phyloP scores from a whole-genome alignment of 176 grass and related monocot genomes.

The Urochloa ruziziensis region DNA sequence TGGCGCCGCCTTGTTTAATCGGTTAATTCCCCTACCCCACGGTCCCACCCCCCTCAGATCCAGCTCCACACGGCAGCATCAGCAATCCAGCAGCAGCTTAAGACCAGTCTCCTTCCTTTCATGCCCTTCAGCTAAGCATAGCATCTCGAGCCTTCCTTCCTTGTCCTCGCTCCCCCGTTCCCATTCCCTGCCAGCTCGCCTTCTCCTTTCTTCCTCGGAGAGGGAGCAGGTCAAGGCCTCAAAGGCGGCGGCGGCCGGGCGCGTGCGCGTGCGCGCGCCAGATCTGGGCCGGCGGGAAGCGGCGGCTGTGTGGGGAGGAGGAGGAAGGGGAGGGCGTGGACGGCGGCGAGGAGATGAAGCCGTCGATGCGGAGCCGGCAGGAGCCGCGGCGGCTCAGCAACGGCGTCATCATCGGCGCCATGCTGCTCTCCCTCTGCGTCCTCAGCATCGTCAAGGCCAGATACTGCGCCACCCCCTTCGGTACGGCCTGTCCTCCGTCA shows the following conservation, averaged over 20 bases:
- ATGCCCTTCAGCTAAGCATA: neutral
- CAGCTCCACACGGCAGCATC: conserved; percentile 10
- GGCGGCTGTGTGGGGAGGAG: neutral
- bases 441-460: conserved; percentile 73
- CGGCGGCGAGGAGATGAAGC: conserved; percentile 45
- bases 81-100: neutral
- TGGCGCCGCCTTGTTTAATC: neutral
- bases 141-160: conserved; percentile 34
- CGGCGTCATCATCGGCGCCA: conserved; percentile 61
- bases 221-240: no score
- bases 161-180: neutral
- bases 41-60: neutral
- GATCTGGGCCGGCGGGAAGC: conserved; percentile 19
- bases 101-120: neutral
- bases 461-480: conserved; percentile 61
- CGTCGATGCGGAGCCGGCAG: conserved; percentile 55
- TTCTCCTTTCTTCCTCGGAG: neutral
- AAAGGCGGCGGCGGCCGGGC: neutral
- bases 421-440: conserved; percentile 70
- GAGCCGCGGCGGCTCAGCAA: conserved; percentile 64
- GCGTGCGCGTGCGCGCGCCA: neutral
- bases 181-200: neutral
- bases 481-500: neutral
- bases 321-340: neutral
- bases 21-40: neutral